Conservation (phyloP, 23 red algal species). For the Pyropia haitanensis region DNA sequence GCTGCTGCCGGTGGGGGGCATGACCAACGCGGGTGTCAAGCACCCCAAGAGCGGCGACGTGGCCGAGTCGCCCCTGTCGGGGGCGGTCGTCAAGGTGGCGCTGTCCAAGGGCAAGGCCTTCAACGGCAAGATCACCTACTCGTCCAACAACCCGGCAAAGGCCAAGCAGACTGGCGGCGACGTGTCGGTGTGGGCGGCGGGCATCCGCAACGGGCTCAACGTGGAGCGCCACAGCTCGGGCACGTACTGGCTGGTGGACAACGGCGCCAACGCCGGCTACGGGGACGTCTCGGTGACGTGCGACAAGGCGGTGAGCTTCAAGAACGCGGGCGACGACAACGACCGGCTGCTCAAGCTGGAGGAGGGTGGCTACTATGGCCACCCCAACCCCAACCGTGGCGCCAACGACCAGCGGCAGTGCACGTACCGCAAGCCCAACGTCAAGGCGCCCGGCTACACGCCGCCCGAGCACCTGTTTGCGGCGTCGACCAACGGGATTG, state of each 20-base stretch:
- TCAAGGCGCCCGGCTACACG: neutral
- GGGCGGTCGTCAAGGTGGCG: slow-evolving; percentile 17
- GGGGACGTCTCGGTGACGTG: slow-evolving; percentile 47
- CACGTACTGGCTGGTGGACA: slow-evolving; percentile 31
- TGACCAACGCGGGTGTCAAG: slow-evolving; percentile 41
- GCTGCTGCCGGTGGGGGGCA: slow-evolving; percentile 29
- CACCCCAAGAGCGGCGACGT: slow-evolving; percentile 30
- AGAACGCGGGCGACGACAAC: slow-evolving; percentile 11
- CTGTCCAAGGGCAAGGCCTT: slow-evolving; percentile 22
- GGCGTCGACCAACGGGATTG: slow-evolving; percentile 44
- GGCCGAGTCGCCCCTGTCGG: slow-evolving; percentile 26
- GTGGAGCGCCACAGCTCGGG: slow-evolving; percentile 28
- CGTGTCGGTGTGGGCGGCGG: slow-evolving; percentile 18
- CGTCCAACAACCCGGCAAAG: slow-evolving; percentile 21
- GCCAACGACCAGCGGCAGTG: slow-evolving; percentile 10
- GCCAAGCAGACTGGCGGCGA: slow-evolving; percentile 38
- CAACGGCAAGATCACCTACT: slow-evolving; percentile 40
- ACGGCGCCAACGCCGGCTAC: slow-evolving; percentile 42
- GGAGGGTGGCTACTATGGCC: slow-evolving; percentile 39
- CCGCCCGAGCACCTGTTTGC: slow-evolving; percentile 23
- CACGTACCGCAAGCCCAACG: slow-evolving; percentile 26
- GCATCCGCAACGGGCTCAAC: slow-evolving; percentile 41
- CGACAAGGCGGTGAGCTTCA: slow-evolving; percentile 12
- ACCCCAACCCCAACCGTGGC: slow-evolving; percentile 47
- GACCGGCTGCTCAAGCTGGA: slow-evolving; percentile 31